These are phyloP conservation scores for Dittrichia graveolens DNA, from an alignment of 129 eudicot species.

Conservation along the genomic window DNA sequence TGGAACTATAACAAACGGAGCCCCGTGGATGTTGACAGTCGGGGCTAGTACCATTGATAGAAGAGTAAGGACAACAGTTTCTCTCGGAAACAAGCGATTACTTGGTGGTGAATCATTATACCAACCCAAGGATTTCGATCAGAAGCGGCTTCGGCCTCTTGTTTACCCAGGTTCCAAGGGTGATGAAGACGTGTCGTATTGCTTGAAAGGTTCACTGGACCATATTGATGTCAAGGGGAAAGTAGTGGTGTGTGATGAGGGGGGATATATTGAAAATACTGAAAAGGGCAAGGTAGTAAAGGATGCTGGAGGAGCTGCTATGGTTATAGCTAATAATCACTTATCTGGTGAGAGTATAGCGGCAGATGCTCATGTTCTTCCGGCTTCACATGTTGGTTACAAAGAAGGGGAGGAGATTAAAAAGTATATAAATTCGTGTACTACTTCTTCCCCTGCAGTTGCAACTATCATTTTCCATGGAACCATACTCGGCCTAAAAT, in stretches of 20 bases:
- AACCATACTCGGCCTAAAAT: constrained; percentile 29
- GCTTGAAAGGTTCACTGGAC: constrained; percentile 37
- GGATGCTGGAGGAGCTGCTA: constrained; percentile 60
- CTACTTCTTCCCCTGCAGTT: constrained; percentile 38
- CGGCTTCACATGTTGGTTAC: constrained; percentile 47
- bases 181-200: constrained; percentile 16
- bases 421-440: constrained; percentile 47
- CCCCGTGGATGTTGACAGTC: constrained; percentile 71
- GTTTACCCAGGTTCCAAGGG: constrained; percentile 38
- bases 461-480: constrained; percentile 51
- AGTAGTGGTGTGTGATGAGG: constrained; percentile 22
- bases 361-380: constrained; percentile 47
- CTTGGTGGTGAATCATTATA: constrained; percentile 50
- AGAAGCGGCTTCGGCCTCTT: constrained; percentile 36
- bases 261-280: neutral
- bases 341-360: constrained; percentile 24
- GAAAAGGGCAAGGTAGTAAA: constrained; percentile 44
- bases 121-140: constrained; percentile 44
- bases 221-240: constrained; percentile 29
- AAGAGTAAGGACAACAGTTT: constrained; percentile 39
- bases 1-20: constrained; percentile 40
- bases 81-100: constrained; percentile 37
- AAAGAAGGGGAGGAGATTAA: constrained; percentile 34
- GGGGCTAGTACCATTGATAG: constrained; percentile 67
- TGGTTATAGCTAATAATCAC: constrained; percentile 47